Evolutionary conservation across 768 basidiomycete species (phyloP).

Genomic region (Psilocybe cubensis): DNA sequence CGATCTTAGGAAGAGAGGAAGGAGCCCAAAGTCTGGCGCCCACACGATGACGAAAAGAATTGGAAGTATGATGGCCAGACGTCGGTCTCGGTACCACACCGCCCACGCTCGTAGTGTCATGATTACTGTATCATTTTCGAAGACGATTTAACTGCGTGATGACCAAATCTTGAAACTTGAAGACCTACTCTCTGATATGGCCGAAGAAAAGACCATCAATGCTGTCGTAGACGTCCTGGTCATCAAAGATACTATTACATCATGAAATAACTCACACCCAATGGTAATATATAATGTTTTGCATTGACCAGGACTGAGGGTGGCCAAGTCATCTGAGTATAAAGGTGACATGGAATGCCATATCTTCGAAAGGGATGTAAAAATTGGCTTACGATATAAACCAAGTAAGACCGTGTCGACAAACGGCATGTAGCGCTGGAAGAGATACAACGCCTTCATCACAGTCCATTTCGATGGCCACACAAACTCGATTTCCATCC

Average conservation of each 20-base stretch:
- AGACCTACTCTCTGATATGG: constrained; percentile 5
- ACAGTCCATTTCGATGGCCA: constrained; percentile 23
- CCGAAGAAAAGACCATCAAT: constrained; percentile 7
- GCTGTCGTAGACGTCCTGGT: background rate
- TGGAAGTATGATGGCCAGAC: constrained; percentile 12
- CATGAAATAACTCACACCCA: background rate
- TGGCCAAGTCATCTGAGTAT: background rate
- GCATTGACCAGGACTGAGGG: background rate
- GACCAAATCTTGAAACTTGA: background rate
- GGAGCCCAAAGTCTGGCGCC: constrained; percentile 10
- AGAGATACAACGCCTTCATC: constrained; percentile 22
- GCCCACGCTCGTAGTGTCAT: constrained; percentile 25
- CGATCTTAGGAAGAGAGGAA: constrained; percentile 8
- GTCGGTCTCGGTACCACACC: constrained; percentile 19
- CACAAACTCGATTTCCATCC: constrained; percentile 20
- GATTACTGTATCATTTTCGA: constrained; percentile 23
- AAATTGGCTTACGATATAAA: constrained; percentile 8
- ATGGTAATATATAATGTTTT: background rate
- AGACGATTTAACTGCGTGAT: background rate
- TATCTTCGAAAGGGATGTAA: background rate
- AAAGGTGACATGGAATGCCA: background rate
- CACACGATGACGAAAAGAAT: constrained; percentile 12
- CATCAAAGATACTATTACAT: background rate
- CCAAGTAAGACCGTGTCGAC: constrained; percentile 19
- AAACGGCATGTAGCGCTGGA: constrained; percentile 24